Base-by-base conservation (phyloP, 495 filamentous ascomycete genomes). In the Cercophora scortea region DNA sequence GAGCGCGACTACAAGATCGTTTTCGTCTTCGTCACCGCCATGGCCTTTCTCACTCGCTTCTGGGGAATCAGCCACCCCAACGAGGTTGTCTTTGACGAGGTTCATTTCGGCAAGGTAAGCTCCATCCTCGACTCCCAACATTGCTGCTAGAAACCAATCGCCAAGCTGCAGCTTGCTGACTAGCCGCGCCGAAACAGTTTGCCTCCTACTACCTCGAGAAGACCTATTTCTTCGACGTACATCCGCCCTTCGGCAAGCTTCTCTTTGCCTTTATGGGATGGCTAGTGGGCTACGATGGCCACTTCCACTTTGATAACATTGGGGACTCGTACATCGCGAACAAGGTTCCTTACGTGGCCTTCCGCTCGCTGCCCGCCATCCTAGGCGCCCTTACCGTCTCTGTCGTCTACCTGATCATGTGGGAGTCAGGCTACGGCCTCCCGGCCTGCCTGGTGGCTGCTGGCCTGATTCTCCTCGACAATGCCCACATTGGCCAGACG, bases 161-260 rank as follows among this genome's bases (percentile, higher is more conserved):
- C 25, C 25, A 25, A 25, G 25, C 25, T 5, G 25, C 25, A 25
- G 25, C 25, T 3, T 1, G 32, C 8, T 19, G 2, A 19, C 57
- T 61, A 39, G 63, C 9, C 36, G 8, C 7, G 9, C 36, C 36
- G 9, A 35, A 25, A 12, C 49, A 95, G 90, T 96, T 96, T 63
- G 90, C 90, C 51, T 95, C 89, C 12, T 94, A 96, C 71, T 99
- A 99, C 64, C 84, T 99, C 38, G 86, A 96, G 72, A 85, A 89
- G 65, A 97, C 90, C 32, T 99, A 97, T 74, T 99, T 99, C 81
- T 99, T 99, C 81, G 93, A 99, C 78, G 93, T 99, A 42, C 93
- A 99, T 69, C 93, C 93, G 45, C 93, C 93, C 8, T 95, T 99
- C 61, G 93, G 88, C 68, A 90, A 89, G 71, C 85, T 89, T 57